Base-by-base conservation (phyloP, 352 stramenopile species). In the Globisporangium nunn region DNA sequence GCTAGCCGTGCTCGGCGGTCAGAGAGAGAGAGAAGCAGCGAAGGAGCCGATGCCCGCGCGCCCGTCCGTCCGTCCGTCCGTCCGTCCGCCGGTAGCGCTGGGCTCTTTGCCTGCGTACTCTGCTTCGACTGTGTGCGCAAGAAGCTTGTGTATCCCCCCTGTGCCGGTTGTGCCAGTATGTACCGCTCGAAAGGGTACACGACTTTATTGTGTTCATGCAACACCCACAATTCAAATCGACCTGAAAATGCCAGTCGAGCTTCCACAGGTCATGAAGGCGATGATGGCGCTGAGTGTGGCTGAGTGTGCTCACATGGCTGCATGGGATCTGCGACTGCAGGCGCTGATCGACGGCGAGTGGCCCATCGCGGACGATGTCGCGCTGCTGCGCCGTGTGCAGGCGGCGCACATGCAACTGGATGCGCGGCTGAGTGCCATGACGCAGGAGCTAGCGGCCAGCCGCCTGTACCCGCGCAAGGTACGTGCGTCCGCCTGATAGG, bases 381-480 rank as follows among this genome's bases (percentile, higher is more conserved):
- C 74, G 51, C 59, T 78, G 43, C 71, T 88, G 17, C 62, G 70
- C 47, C 76, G 81, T 50, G 73, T 69, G 43, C 67, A 80, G 37
- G 35, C 49, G 30, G 62, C 74, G 56, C 72, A 81, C 59, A 49
- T 69, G 17, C 62, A 77, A 33, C 54, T 85, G 47, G 72, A 79
- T 43, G 59, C 63, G 44, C 74, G 81, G 11, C 56, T 91, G 41
- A 60, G 65, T 47, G 49, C 61, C 41, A 71, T 84, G 62, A 74
- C 72, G 45, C 74, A 74, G 17, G 78, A 88, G 23, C 68, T 89
- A 8, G 74, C 77, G n/a, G 66, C 71, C 54, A 68, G 81, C 45
- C 73, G 70, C 45, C 75, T 87, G 15, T 87, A 91, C 45, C 75
- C 81, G 33, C 64, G 65, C 37, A 75, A 75, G 58, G 71, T 71